Base-by-base conservation (phyloP, 1,284 basidiomycete genomes). In the Sanguinoderma infundibulare region DNA sequence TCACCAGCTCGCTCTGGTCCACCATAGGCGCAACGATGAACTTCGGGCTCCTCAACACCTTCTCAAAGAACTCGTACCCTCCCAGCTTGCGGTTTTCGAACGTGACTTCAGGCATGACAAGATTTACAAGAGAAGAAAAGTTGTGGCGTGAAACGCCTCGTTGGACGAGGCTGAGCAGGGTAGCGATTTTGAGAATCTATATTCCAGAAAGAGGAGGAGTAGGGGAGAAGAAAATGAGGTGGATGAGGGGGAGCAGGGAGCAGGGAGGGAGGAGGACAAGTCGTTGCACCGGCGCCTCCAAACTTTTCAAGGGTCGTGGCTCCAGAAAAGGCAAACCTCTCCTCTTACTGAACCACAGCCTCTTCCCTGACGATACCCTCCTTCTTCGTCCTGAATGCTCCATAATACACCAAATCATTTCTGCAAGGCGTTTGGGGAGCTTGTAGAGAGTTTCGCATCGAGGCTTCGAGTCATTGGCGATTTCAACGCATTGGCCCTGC, bases 1-100 rank as follows among this genome's bases (percentile, higher is more conserved):
- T 70, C 67, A 96, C 94, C 73, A 98, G 83, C 76, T 98, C 96
- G 71, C 92, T 95, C 78, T 97, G 95, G 75, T 98, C 96, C 0
- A 98, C 97, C 97, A 98, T 98, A 9, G 97, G 96, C 12, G 95
- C 97, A 12, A 98, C 94, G 46, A 98, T 85, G 72, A 86, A 89
- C 74, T 92, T 94, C 9, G 96, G 94, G 67, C 89, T 91, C 7
- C 93, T 90, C 39, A 98, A 73, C 44, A 91, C 79, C 71, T 87
- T 77, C 28, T 77, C 77, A 74, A 96, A 98, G 66, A 98, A 90
- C 24, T 94, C 89, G 73, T 92, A 95, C 3, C 94, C 93, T 6
- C 78, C 78, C 2, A 93, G 78, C 73, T 96, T 97, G 49, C 55
- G 49, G 49, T 34, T 14, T 24, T 70, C 67, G 14, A 56, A 42